phyloP scores from a whole-genome alignment of 2,329 filamentous ascomycete species.

The Pseudogymnoascus sp. region DNA sequence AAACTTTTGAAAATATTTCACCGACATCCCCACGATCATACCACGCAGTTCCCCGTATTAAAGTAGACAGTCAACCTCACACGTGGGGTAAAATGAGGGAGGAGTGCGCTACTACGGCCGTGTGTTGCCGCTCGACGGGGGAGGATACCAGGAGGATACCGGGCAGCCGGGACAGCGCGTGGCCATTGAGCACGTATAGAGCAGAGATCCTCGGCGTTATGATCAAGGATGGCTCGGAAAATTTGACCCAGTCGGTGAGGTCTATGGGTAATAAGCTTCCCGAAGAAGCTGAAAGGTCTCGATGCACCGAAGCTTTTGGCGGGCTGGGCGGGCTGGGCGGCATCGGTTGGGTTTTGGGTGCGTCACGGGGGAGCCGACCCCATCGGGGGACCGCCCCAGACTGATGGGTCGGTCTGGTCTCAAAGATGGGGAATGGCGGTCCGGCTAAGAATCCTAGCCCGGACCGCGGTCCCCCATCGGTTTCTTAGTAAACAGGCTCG shows the following conservation, averaged over 20 bases:
- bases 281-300: constrained; percentile 45
- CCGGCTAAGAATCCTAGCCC: too few relatives aligned
- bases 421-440: too few relatives aligned
- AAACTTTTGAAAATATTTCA: neutral
- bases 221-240: constrained; percentile 62
- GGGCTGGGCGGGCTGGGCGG: neutral
- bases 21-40: neutral
- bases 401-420: too few relatives aligned
- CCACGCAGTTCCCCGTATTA: neutral
- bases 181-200: constrained; percentile 58
- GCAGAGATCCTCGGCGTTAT: constrained; percentile 52
- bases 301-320: constrained; percentile 27
- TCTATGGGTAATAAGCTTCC: constrained; percentile 59
- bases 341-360: neutral
- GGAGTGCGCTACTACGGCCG: constrained; percentile 57
- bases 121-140: constrained; percentile 67
- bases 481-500: too few relatives aligned
- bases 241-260: constrained; percentile 60
- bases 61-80: constrained; percentile 31
- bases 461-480: too few relatives aligned
- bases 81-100: constrained; percentile 60
- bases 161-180: constrained; percentile 63
- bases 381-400: too few relatives aligned
- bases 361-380: too few relatives aligned
- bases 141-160: constrained; percentile 62